Conservation (phyloP, 2,329 filamentous ascomycete genomes). For the Cercospora nicotianae region DNA sequence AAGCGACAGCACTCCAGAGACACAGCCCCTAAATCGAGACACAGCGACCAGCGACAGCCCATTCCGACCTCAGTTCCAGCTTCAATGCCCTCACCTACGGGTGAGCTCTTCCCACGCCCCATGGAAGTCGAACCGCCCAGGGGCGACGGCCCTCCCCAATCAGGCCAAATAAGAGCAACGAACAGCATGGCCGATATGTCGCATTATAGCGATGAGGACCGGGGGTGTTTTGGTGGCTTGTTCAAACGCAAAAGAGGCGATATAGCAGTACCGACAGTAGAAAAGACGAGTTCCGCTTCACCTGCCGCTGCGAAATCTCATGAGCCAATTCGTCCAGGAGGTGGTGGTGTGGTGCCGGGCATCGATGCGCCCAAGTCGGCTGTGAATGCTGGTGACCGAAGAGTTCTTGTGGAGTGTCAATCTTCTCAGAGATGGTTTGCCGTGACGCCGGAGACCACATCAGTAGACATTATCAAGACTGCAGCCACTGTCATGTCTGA, state of each 20-base stretch:
- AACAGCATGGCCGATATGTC: conserved; percentile 32
- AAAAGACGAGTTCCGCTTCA: conserved; percentile 22
- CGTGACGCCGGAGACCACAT: conserved; percentile 71
- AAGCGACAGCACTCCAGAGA: conserved; percentile 14
- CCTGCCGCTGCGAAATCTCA: conserved; percentile 22
- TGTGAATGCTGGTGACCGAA: conserved; percentile 75
- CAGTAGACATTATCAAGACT: conserved; percentile 69
- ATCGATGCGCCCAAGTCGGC: conserved; percentile 78
- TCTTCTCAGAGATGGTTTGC: conserved; percentile 69
- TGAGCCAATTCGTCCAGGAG: conserved; percentile 40
- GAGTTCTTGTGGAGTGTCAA: conserved; percentile 71
- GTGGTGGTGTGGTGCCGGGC: conserved; percentile 53
- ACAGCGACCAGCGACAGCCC: conserved; percentile 1
- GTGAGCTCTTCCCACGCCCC: conserved; percentile 37
- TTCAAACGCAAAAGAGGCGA: conserved; percentile 39
- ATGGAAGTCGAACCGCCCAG: conserved; percentile 23
- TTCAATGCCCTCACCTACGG: conserved; percentile 21
- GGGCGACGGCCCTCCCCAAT: conserved; percentile 34
- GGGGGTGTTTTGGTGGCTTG: conserved; percentile 37
- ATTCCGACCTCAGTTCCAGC: conserved; percentile 7
- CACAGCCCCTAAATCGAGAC: conserved; percentile 4
- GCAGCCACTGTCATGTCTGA: conserved; percentile 65
- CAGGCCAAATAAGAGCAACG: conserved; percentile 37
- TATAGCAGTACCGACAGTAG: conserved; percentile 18
- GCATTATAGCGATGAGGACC: conserved; percentile 26